These are phyloP conservation scores for Pichia sp. DNA, from an alignment of 1,139 yeast species.

Conservation along the genomic window DNA sequence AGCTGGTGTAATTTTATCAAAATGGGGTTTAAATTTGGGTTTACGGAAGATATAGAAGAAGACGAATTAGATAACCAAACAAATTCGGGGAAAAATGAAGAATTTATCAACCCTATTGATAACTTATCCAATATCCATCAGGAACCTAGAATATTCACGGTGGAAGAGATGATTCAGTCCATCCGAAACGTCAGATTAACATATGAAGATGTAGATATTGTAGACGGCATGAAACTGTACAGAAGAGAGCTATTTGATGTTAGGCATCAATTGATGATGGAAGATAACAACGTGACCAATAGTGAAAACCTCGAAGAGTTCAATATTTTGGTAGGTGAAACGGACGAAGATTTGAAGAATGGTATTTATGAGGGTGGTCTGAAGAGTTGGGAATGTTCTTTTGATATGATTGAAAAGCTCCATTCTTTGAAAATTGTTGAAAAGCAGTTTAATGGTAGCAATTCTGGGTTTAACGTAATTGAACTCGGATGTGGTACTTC, in stretches of 20 bases:
- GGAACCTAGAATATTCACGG: conserved; percentile 9
- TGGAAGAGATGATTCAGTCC: conserved; percentile 9
- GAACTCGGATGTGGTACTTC: conserved; percentile 93
- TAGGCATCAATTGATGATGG: conserved; percentile 82
- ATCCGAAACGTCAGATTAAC: conserved; percentile 17
- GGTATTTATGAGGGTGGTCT: conserved; percentile 90
- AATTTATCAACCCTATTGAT: conserved; percentile 19
- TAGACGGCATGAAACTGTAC: conserved; percentile 19
- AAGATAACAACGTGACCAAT: conserved; percentile 36
- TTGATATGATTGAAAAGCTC: conserved; percentile 58
- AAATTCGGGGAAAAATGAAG: background rate
- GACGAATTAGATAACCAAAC: background rate
- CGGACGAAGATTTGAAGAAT: conserved; percentile 62
- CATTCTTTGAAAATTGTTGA: conserved; percentile 6
- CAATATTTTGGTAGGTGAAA: conserved; percentile 42
- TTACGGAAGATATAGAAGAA: conserved; percentile 17
- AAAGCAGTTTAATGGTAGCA: background rate
- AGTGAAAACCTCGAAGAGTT: conserved; percentile 28
- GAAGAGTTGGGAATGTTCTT: conserved; percentile 92
- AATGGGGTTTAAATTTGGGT: conserved; percentile 24
- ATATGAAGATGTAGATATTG: conserved; percentile 14
- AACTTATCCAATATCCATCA: background rate
- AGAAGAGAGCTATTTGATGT: conserved; percentile 81
- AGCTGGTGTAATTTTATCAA: too few species aligned
- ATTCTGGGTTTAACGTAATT: conserved; percentile 24